Evolutionary conservation across 164 flowering plant species (phyloP).

Genomic region (Platanus orientalis): DNA sequence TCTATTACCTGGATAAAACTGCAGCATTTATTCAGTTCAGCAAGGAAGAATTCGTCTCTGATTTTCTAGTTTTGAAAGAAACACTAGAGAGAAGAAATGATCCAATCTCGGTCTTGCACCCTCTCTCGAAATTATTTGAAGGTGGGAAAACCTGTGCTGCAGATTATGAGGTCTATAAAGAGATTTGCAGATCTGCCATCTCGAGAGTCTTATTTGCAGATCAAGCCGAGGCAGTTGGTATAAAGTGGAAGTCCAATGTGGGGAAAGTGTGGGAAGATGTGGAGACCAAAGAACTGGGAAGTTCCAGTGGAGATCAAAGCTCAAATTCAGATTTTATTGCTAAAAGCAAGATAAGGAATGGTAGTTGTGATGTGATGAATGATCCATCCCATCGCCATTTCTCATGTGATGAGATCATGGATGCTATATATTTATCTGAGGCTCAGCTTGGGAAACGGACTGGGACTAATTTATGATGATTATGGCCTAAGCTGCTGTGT

Average conservation of each 20-base stretch:
- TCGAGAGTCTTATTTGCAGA: constrained; percentile 23
- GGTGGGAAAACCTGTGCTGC: constrained; percentile 64
- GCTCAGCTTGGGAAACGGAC: constrained; percentile 10
- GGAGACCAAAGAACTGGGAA: constrained; percentile 4
- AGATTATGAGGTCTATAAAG: constrained; percentile 51
- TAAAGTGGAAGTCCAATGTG: constrained; percentile 30
- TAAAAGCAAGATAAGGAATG: neutral
- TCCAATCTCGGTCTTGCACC: constrained; percentile 67
- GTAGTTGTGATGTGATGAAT: neutral
- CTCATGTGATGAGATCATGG: constrained; percentile 21
- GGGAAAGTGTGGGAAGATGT: constrained; percentile 13
- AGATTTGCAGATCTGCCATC: constrained; percentile 61
- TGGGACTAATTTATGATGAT: constrained; percentile 3
- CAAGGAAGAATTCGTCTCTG: constrained; percentile 36
- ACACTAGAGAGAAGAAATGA: constrained; percentile 31
- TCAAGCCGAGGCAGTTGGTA: constrained; percentile 66
- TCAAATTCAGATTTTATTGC: constrained; percentile 4
- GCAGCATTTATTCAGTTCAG: constrained; percentile 67
- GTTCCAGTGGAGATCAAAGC: neutral
- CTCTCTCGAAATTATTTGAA: constrained; percentile 59
- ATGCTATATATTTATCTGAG: constrained; percentile 19
- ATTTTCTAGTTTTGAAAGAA: constrained; percentile 60
- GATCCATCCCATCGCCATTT: constrained; percentile 6
- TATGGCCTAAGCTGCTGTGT: too few relatives aligned
- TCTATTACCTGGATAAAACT: constrained; percentile 66